Percentiles rank a stretch among this genome's conserved stretches.
These are phyloP conservation scores for Purpureocillium lavendulum DNA, from an alignment of 2,329 filamentous ascomycete genomes.

Conservation along the genomic window DNA sequence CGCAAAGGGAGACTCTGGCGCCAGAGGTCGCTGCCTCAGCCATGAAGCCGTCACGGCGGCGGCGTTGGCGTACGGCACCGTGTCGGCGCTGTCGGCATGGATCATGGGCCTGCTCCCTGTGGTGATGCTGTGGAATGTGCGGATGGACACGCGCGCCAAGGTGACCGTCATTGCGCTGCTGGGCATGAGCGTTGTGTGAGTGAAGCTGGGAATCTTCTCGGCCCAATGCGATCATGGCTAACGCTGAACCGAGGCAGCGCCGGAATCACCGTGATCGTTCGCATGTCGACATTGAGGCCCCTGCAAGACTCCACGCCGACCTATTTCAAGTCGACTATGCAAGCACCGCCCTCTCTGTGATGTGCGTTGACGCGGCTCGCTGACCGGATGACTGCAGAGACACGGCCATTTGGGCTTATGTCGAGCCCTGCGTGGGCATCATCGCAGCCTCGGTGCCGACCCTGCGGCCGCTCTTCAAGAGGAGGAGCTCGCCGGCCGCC, in stretches of 20 bases:
- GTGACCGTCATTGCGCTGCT: conserved; percentile 2
- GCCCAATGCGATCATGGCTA: too few relatives aligned
- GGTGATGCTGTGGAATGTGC: conserved; percentile 2
- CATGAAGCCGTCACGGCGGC: not conserved
- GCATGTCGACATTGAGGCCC: conserved; percentile 1
- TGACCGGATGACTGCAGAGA: not conserved
- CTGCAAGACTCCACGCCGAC: not conserved
- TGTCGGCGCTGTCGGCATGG: conserved; percentile 3
- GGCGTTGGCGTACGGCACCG: conserved; percentile 1
- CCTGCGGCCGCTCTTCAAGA: conserved; percentile 5
- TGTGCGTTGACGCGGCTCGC: not conserved
- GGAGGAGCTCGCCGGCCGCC: not conserved
- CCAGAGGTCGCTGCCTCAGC: not conserved
- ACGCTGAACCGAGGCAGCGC: not conserved
- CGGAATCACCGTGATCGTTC: conserved; percentile 1
- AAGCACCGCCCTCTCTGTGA: too few relatives aligned
- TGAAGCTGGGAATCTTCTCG: not conserved
- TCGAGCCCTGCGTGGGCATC: conserved; percentile 5
- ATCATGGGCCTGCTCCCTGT: conserved; percentile 4
- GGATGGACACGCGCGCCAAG: conserved; percentile 3
- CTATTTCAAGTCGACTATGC: conserved; percentile 1
- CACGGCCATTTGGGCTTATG: conserved; percentile 5
- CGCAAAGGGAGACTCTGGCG: not conserved
- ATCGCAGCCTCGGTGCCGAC: conserved; percentile 5
- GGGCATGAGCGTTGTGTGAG: conserved; percentile 6